Base-by-base conservation (phyloP, 73 alveolate species). In the Paramecium caudatum region DNA sequence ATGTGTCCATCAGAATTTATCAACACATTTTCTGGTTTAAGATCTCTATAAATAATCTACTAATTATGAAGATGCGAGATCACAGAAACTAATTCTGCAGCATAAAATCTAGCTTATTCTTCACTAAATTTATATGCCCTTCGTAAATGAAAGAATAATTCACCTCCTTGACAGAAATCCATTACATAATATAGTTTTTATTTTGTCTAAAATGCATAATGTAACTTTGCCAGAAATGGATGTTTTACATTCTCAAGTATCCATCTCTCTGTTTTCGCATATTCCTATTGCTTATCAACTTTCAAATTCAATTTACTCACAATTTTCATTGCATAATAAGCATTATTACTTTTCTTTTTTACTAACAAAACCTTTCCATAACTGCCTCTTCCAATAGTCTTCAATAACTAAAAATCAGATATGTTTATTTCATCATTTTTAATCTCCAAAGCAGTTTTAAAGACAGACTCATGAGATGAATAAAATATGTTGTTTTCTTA, bases 111-210 rank as follows among this genome's bases (percentile, higher is more conserved):
- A 1, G 99, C 91, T 65, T 93, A 82, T 37, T 82, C 94, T 82
- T 97, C 99, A 23, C 95, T 80, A 82, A 97, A 97, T 69, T 91
- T 93, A 9, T 91, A 85, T 47, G 96, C 98, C 37, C 91, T 82
- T 65, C 91, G 63, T 46, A 98, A 86, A 94, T 98, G 99, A 82
- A 91, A 94, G 47, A 97, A 96, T 49, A 98, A 94, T 91, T 98
- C 99, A 1, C 99, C 96, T 6, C 99, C 99, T 85, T 93, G 96
- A 34, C 96, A 62, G 93, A 97, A 97, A 68, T 97, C 99, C 95
- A 97, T 96, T 6, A 97, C 94, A 82, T 96, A 96, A 90, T 97
- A 97, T 16, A 97, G 94, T 47, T 94, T 96, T 15, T 93, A 91
- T 3, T 97, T 93, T 34, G 97, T 97, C 90, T 97, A 94, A 81